phyloP scores from a whole-genome alignment of 2,329 filamentous ascomycete species.

The Fusarium nisikadoi region DNA sequence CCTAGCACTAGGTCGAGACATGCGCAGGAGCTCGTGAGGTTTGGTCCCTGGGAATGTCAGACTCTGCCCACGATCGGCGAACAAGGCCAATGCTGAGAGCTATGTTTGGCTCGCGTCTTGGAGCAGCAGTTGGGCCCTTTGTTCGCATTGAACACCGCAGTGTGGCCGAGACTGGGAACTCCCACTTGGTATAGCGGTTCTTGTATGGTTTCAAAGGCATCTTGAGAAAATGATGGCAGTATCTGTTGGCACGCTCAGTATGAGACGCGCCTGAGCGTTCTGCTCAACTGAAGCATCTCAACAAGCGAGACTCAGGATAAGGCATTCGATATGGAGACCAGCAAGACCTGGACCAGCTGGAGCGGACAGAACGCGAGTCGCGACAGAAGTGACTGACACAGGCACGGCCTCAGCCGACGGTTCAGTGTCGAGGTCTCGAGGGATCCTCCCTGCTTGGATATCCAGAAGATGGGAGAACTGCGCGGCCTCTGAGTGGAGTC shows the following conservation, averaged over 20 bases:
- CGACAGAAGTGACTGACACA: slow-evolving; percentile 11
- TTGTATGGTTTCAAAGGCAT: background rate
- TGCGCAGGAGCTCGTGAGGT: slow-evolving; percentile 12
- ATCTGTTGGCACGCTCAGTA: background rate
- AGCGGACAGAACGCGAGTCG: slow-evolving; percentile 13
- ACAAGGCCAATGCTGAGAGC: slow-evolving; percentile 22
- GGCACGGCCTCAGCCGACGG: slow-evolving; percentile 9
- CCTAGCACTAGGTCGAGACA: slow-evolving; percentile 39
- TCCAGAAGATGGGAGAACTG: slow-evolving; percentile 22
- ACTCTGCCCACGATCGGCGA: slow-evolving; percentile 19
- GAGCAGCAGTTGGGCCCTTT: slow-evolving; percentile 4
- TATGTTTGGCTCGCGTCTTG: slow-evolving; percentile 4
- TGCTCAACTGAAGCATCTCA: slow-evolving; percentile 10
- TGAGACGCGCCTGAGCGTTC: background rate
- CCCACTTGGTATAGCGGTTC: slow-evolving; percentile 2
- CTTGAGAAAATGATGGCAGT: background rate
- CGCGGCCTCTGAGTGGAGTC: slow-evolving; percentile 32
- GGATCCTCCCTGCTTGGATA: slow-evolving; percentile 36
- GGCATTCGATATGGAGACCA: slow-evolving; percentile 20
- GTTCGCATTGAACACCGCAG: slow-evolving; percentile 16
- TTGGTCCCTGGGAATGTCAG: slow-evolving; percentile 35
- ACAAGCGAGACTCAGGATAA: slow-evolving; percentile 5
- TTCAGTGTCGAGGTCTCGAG: slow-evolving; percentile 12
- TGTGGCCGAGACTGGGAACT: slow-evolving; percentile 27
- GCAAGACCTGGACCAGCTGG: slow-evolving; percentile 17